phyloP scores from a whole-genome alignment of 768 basidiomycete species.

The Pholiota conissans region DNA sequence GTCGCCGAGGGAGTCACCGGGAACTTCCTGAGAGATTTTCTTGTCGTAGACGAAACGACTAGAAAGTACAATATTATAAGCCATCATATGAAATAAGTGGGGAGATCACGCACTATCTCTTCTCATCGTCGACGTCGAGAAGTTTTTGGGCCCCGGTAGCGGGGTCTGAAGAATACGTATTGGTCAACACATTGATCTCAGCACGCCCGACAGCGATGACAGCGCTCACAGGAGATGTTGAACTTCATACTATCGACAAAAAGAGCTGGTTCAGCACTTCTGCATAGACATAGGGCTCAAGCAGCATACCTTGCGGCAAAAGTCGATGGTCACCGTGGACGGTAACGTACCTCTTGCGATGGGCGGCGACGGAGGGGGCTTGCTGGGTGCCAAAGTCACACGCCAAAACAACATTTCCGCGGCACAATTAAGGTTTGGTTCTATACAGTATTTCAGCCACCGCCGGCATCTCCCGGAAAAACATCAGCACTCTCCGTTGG shows the following conservation, averaged over 20 bases:
- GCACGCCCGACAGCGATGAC: constrained; percentile 1
- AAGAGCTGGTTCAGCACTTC: constrained; percentile 17
- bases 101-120: constrained; percentile 60
- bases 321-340: constrained; percentile 40
- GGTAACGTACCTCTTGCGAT: constrained; percentile 43
- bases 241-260: constrained; percentile 77
- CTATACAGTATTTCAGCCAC: constrained; percentile 62
- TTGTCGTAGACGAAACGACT: constrained; percentile 97
- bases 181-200: constrained; percentile 15
- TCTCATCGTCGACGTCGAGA: constrained; percentile 92
- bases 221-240: constrained; percentile 88
- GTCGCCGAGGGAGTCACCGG: constrained; percentile 87
- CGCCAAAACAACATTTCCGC: constrained; percentile 34
- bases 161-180: constrained; percentile 59
- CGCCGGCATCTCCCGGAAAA: constrained; percentile 34
- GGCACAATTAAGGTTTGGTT: constrained; percentile 52
- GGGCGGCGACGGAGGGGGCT: constrained; percentile 28
- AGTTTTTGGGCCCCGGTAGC: constrained; percentile 98
- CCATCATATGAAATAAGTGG: not conserved
- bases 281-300: constrained; percentile 8
- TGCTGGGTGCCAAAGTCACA: constrained; percentile 31
- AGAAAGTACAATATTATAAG: not conserved
- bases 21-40: constrained; percentile 94
- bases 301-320: constrained; percentile 31
- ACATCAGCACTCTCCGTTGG: constrained; percentile 27